Evolutionary conservation across 2,329 filamentous ascomycete genomes (phyloP).

Genomic region (Dactylellina sp.): DNA sequence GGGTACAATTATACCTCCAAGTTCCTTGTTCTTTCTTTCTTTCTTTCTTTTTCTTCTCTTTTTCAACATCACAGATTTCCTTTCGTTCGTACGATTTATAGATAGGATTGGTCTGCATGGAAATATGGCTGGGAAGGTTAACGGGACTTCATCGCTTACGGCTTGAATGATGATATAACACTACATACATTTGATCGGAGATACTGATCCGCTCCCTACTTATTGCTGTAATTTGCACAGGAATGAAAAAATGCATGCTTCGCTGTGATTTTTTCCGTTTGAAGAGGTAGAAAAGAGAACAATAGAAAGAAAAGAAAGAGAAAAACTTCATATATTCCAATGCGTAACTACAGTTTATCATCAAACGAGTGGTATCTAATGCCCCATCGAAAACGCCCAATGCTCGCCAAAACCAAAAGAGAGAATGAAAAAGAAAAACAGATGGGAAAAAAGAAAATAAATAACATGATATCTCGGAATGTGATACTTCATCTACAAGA

Average conservation of each 20-base stretch:
- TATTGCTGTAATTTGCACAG: no score
- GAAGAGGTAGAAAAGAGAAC: no score
- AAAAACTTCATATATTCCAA: not conserved
- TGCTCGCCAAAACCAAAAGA: not conserved
- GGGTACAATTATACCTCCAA: no score
- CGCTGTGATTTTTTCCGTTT: no score
- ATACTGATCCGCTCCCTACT: no score
- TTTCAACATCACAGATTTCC: not conserved
- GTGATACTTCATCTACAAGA: not conserved
- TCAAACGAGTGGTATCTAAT: conserved; percentile 9
- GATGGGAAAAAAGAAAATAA: not conserved
- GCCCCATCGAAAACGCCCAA: not conserved
- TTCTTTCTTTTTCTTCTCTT: not conserved
- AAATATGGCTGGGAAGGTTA: no score
- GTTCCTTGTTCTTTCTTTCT: no score
- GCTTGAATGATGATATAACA: no score
- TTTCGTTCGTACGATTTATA: not conserved
- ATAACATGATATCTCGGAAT: not conserved
- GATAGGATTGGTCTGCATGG: not conserved
- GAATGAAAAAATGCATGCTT: no score
- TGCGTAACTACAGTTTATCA: not conserved
- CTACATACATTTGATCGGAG: no score
- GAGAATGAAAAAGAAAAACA: not conserved
- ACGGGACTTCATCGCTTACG: no score
- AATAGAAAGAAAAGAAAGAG: no score